Percentiles rank a stretch among this genome's conserved stretches.
phyloP scores from a whole-genome alignment of 208 protist species.

The Leishmania tropica region DNA sequence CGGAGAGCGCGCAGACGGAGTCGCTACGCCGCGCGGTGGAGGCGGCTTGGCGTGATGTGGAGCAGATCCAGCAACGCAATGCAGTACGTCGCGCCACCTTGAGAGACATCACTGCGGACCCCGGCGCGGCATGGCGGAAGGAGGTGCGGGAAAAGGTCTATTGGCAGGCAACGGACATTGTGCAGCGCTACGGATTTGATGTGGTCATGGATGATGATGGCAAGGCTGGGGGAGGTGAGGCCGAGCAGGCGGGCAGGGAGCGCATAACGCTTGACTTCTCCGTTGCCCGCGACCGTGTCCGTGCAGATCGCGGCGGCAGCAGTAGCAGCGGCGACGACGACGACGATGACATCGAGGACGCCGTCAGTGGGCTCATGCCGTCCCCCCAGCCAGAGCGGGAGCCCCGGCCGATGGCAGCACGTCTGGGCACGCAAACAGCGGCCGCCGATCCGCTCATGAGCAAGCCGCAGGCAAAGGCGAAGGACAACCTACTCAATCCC shows the following conservation, averaged over 20 bases:
- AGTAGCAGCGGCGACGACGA: neutral
- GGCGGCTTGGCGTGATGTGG: constrained; percentile 60
- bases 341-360: neutral
- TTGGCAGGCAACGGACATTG: constrained; percentile 59
- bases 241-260: neutral
- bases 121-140: constrained; percentile 22
- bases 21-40: constrained; percentile 38
- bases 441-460: neutral
- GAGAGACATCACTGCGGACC: constrained; percentile 22
- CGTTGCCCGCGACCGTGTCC: constrained; percentile 6
- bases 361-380: neutral
- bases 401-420: neutral
- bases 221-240: neutral
- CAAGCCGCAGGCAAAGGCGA: neutral
- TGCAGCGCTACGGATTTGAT: constrained; percentile 49
- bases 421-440: neutral
- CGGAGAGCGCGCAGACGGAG: constrained; percentile 35
- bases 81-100: constrained; percentile 33
- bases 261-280: constrained; percentile 43
- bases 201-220: constrained; percentile 12
- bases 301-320: neutral
- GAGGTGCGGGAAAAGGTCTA: constrained; percentile 40
- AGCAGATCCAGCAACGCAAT: constrained; percentile 56
- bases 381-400: neutral
- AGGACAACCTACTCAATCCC: constrained; percentile 59